These are phyloP conservation scores for Comarum palustre DNA, from an alignment of 306 rosid genomes.

Conservation along the genomic window DNA sequence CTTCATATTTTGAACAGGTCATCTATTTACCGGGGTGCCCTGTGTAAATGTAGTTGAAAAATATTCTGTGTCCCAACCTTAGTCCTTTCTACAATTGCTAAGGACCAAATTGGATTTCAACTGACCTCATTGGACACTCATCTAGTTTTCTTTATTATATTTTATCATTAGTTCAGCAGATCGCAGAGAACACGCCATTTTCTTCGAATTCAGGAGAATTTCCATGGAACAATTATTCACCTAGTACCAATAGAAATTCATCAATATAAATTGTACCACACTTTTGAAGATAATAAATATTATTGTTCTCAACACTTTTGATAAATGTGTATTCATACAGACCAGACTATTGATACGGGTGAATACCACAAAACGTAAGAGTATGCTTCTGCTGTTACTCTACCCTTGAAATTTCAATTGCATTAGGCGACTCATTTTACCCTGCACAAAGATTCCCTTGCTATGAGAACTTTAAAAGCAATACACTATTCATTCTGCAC, in stretches of 20 bases:
- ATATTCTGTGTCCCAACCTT: not conserved
- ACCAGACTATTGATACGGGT: not conserved
- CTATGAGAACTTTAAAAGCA: conserved; percentile 19
- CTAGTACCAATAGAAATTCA: too few species aligned
- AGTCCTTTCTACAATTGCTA: too few species aligned
- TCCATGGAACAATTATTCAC: too few species aligned
- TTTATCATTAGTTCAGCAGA: too few species aligned
- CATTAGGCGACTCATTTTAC: conserved; percentile 16
- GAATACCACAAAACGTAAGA: not conserved
- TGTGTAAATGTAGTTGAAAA: not conserved
- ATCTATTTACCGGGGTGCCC: not conserved
- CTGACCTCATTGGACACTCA: too few species aligned
- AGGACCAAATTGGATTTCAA: too few species aligned
- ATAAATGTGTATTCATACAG: not conserved
- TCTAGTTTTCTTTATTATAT: too few species aligned
- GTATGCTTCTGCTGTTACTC: not conserved
- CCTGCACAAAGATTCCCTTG: conserved; percentile 45
- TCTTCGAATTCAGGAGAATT: too few species aligned
- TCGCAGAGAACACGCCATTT: too few species aligned
- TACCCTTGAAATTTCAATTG: not conserved
- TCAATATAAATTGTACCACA: not conserved
- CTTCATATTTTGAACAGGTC: not conserved
- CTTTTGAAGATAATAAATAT: not conserved
- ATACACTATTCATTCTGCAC: conserved; percentile 30
- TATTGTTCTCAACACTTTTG: not conserved